phyloP scores from a whole-genome alignment of 2,329 filamentous ascomycete genomes.

The Trichoderma breve region DNA sequence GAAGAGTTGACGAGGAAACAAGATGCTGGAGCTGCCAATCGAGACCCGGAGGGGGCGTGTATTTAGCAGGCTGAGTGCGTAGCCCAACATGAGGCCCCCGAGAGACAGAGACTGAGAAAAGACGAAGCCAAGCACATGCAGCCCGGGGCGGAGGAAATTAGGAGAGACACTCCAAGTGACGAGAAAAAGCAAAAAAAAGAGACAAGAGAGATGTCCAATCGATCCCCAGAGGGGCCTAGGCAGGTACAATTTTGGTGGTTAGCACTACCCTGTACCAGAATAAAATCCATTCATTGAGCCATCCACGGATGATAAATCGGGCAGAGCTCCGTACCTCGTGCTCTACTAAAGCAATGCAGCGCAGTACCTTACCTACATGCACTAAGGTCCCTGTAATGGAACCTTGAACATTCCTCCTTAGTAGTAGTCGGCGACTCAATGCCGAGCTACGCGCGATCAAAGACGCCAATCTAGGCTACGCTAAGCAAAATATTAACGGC shows the following conservation, averaged over 20 bases:
- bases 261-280: too few species aligned
- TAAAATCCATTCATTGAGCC: too few species aligned
- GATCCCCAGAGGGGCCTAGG: background rate
- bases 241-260: background rate
- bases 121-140: background rate
- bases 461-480: background rate
- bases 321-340: too few species aligned
- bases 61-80: background rate
- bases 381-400: background rate
- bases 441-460: constrained; percentile 11
- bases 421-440: background rate
- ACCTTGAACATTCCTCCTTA: background rate
- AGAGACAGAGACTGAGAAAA: background rate
- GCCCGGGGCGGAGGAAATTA: background rate
- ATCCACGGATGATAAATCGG: too few species aligned
- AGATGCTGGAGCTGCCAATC: background rate
- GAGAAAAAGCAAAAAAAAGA: background rate
- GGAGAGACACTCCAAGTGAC: background rate
- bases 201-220: background rate
- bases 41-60: background rate
- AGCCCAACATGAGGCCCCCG: background rate
- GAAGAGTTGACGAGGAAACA: background rate
- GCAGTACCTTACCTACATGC: too few species aligned
- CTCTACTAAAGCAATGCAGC: too few species aligned
- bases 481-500: background rate